Evolutionary conservation across 805 yeast species (phyloP), one percentile per base, ranked within the genome.

Genomic region (Brettanomyces sp.): DNA sequence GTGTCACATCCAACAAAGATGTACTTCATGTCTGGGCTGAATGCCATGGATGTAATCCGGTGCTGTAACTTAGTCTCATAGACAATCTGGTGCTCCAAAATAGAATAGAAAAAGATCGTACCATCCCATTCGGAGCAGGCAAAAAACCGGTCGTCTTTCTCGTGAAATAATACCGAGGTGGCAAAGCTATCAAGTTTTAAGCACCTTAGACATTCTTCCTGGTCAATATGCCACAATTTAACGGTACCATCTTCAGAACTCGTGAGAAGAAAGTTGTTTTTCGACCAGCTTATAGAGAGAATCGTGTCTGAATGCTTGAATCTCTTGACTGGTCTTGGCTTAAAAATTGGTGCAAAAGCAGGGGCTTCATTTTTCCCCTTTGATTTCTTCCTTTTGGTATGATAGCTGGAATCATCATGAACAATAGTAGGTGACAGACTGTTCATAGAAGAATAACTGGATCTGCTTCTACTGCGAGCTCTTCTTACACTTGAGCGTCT

Each of bases 171-270:
- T 3, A 85, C 85, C 8, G 82, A 69, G 0, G 96, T 84, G 3
- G 88, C 95, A 61, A 87, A 83, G 60, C 87, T 95, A n/a, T 79
- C 74, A 58, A 87, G 90, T 11, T 63, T 59, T 55, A 85, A 89
- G 0, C 79, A 71, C 42, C 82, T 73, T 14, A 90, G 65, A 44
- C 87, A 79, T 13, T 68, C 72, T 2, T 64, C 65, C 42, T 90
- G 71, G 36, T 85, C 86, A 11, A 83, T 74, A 60, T 90, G 95
- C 96, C 97, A 90, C 41, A 90, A 65, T 51, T 77, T 76, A 2
- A 80, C 95, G 0, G 95, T 82, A 51, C 77, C 74, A 63, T 90
- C 98, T 82, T 85, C 84, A 1, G 95, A 84, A 3, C 93, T 81
- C 0, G 93, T 73, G 1, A 88, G 59, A 30, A 91, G 59, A 54